Evolutionary conservation across 176 grass and related monocot species (phyloP).

Genomic region (Puya raimondii): DNA sequence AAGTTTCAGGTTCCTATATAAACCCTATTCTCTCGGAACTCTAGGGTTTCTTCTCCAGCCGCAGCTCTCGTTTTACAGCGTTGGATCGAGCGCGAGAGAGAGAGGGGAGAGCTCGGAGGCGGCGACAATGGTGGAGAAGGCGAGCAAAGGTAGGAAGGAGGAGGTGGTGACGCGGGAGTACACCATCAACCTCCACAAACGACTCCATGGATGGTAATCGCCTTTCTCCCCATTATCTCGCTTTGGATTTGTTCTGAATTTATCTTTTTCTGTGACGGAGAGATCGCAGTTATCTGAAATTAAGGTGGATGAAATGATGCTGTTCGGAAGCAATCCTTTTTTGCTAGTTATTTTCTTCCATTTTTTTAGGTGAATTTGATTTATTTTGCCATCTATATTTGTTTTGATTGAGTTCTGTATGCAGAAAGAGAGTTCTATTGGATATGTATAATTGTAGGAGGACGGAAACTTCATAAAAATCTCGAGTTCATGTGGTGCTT

Average conservation of each 20-base stretch:
- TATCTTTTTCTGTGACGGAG: too few species aligned
- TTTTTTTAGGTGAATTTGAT: too few species aligned
- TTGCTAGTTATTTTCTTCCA: too few species aligned
- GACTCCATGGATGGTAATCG: conserved; percentile 62
- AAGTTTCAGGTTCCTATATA: background rate
- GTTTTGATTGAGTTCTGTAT: too few species aligned
- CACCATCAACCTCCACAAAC: conserved; percentile 69
- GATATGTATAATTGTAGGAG: too few species aligned
- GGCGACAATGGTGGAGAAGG: conserved; percentile 43
- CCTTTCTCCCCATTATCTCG: background rate
- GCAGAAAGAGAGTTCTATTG: too few species aligned
- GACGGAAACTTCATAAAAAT: too few species aligned
- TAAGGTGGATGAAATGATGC: too few species aligned
- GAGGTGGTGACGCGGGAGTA: conserved; percentile 67
- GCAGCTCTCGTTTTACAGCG: background rate
- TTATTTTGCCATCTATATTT: too few species aligned
- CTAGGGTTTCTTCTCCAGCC: background rate
- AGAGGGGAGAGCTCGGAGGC: conserved; percentile 4
- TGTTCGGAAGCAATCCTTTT: too few species aligned
- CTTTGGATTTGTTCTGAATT: background rate
- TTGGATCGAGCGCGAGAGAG: background rate
- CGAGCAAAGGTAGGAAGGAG: conserved; percentile 45
- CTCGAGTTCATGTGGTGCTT: too few species aligned
- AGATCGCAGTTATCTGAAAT: too few species aligned
- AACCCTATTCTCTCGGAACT: background rate